Base-by-base conservation (phyloP, 2,329 filamentous ascomycete genomes). In the Xylariaceae sp. region DNA sequence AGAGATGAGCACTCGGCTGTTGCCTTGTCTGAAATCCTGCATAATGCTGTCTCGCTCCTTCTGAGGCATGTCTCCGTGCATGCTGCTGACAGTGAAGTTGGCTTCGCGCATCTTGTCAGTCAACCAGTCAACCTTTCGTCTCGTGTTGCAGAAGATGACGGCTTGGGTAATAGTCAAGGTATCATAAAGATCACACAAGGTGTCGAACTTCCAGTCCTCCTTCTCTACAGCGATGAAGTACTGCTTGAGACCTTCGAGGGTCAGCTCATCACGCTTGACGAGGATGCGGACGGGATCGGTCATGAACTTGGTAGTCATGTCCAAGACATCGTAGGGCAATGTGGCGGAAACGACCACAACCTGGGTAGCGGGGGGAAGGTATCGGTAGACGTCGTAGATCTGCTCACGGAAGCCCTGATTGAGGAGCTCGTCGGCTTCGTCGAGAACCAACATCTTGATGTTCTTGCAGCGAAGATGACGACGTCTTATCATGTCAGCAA, bases 301-400 rank as follows among this genome's bases (percentile, higher is more conserved):
- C 94, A 99, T 99, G 81, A 99, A 99, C 74, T 97, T 97, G 62
- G 93, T 97, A 31, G 94, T 99, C 89, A 99, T 96, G 73, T 97
- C 93, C 48, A 99, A 83, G 17, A 99, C 94, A 68, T 99, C 94
- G 78, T 97, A 95, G 42, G 94, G 94, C 33, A 99, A 86, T 4
- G 94, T 99, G 59, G 94, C 94, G 48, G 90, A 96, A 62, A 99
- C 90, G 28, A 99, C 90, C 2, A 97, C 94, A n/a, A 97, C 94
- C 73, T 99, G 94, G 1, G 94, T 99, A 5, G 93, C 91, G 22
- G 92, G 94, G 14, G 94, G 94, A 1, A 99, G 86, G 68, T 97
- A 96, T 68, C 92, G 90, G 78, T 97, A 97, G 46, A 99, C 92
- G 63, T 97, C 93, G 82, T 97, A 97, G 71, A 99, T 99, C 70